phyloP scores from a whole-genome alignment of 108 stramenopile species.

The Cyclotella atomus region DNA sequence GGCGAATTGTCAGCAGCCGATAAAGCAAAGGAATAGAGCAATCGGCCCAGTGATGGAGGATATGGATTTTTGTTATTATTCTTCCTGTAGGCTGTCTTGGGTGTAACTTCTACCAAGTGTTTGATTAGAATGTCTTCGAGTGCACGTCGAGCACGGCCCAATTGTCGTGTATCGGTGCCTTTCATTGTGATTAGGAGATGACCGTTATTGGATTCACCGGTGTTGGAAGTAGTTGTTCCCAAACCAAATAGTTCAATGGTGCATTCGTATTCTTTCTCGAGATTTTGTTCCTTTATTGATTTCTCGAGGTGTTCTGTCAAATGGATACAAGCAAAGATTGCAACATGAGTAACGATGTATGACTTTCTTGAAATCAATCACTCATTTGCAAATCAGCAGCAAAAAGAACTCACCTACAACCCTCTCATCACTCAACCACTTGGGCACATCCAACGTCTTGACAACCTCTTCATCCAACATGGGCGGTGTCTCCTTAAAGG shows the following conservation, averaged over 20 bases:
- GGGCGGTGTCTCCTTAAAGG: background rate
- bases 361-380: too few relatives aligned
- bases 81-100: background rate
- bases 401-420: conserved; percentile 40
- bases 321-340: background rate
- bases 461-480: conserved; percentile 5
- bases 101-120: conserved; percentile 21
- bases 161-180: conserved; percentile 30
- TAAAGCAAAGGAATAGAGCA: conserved; percentile 37
- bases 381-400: too few relatives aligned
- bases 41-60: conserved; percentile 36
- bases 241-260: conserved; percentile 36
- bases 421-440: conserved; percentile 42
- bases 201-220: conserved; percentile 15
- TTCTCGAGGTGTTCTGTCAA: conserved; percentile 29
- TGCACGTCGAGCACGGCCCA: conserved; percentile 32
- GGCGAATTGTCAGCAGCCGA: conserved; percentile 31
- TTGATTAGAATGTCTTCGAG: conserved; percentile 29
- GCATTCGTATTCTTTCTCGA: conserved; percentile 50
- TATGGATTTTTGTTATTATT: background rate
- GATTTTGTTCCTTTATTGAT: conserved; percentile 19
- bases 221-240: conserved; percentile 21
- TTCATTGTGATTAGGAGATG: conserved; percentile 38
- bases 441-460: conserved; percentile 41
- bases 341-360: too few relatives aligned